Evolutionary conservation across 441 rosid species (phyloP), one percentile per base, ranked within the genome.

Genomic region (Corymbia citriodora): DNA sequence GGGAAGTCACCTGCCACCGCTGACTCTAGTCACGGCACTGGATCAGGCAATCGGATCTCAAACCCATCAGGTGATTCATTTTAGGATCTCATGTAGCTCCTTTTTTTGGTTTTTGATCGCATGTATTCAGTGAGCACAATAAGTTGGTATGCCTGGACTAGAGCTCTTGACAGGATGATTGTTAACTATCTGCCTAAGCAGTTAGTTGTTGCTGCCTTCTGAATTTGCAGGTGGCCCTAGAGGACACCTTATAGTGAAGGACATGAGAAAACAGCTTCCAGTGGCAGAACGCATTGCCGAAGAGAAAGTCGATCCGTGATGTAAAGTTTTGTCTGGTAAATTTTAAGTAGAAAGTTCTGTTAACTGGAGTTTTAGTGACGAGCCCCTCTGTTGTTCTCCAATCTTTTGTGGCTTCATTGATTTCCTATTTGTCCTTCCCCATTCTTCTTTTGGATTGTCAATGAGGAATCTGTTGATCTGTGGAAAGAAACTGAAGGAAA

Each of bases 41-140:
- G 94, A 89, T 92, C 95, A 6, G 89, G 89, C 54, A 95, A 95
- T 68, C 93, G 91, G 90, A 92, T 92, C 88, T 91, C 93, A 25
- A 92, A 92, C 89, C 94, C 93, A 45, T 87, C 94, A 93, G 98
- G 99, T 96, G 63, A 93, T 57, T 87, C 57, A 45, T 85, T 79
- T 79, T 13, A 45, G 13, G n/a, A 31, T 63, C 55, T 59, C 33
- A 11, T 33, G 18, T 45, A 23, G n/a, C 70, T 13, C 3, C 49
- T 29, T 40, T 17, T 55, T 68, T 45, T 55, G 65, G 31, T 25
- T 57, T 23, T 89, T 81, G 54, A 27, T n/a, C n/a, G n/a, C 21
- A 23, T 45, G 31, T 89, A 54, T 31, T 63, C 18, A 1, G 36
- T 68, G 45, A 68, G 59, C 23, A 25, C 85, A 23, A 79, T 79